phyloP scores from a whole-genome alignment of 2,329 filamentous ascomycete species.

The Clathrospora elynae region DNA sequence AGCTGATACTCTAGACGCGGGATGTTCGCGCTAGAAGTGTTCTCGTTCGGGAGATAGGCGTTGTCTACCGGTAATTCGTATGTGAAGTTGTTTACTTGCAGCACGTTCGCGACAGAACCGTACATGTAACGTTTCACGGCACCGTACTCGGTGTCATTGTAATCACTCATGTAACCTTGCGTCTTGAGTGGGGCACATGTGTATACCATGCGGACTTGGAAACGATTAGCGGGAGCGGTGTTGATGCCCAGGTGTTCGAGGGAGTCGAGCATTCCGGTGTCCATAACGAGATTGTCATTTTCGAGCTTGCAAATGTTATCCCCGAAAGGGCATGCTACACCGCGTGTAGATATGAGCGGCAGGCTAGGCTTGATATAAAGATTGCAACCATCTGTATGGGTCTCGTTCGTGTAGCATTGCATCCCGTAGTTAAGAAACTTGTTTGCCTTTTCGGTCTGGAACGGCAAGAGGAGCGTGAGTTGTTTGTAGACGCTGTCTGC shows the following conservation, averaged over 20 bases:
- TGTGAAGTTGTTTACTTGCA: slow-evolving; percentile 7
- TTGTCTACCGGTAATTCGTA: slow-evolving; percentile 11
- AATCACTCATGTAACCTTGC: slow-evolving; percentile 17
- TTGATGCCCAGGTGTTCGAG: slow-evolving; percentile 34
- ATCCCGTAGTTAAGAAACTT: slow-evolving; percentile 24
- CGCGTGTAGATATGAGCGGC: slow-evolving; percentile 9
- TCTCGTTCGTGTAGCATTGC: slow-evolving; percentile 24
- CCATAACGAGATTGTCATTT: slow-evolving; percentile 23
- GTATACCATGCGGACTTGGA: slow-evolving; percentile 25
- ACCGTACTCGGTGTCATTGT: slow-evolving; percentile 6
- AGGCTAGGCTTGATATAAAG: slow-evolving; percentile 21
- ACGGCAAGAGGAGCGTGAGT: slow-evolving; percentile 10
- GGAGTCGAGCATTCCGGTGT: slow-evolving; percentile 32
- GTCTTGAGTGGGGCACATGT: slow-evolving; percentile 31
- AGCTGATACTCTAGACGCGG: slow-evolving; percentile 17
- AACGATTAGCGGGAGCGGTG: slow-evolving; percentile 21
- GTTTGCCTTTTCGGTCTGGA: slow-evolving; percentile 16
- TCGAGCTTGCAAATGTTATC: slow-evolving; percentile 21
- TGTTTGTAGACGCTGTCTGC: slow-evolving; percentile 6
- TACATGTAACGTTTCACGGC: slow-evolving; percentile 13
- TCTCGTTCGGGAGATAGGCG: slow-evolving; percentile 12
- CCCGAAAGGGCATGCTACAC: slow-evolving; percentile 26
- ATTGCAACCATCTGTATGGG: slow-evolving; percentile 22
- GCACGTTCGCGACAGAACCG: background rate
- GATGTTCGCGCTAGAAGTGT: slow-evolving; percentile 6